phyloP scores from a whole-genome alignment of 2,329 filamentous ascomycete species.

The Stemphylium lycopersici region DNA sequence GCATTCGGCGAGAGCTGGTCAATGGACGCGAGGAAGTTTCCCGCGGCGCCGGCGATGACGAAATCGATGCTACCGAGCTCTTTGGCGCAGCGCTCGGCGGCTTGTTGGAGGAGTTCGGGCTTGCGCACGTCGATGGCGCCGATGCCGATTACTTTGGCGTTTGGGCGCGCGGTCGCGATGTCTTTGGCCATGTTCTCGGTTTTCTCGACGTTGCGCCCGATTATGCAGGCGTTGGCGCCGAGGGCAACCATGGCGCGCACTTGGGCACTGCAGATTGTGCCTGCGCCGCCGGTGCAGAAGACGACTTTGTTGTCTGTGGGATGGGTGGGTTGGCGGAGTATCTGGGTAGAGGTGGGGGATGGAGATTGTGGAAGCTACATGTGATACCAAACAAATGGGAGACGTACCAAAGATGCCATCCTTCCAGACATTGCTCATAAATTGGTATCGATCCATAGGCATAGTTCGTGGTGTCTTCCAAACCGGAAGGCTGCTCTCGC shows the following conservation, averaged over 20 bases:
- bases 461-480: slow-evolving; percentile 54
- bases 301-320: slow-evolving; percentile 80
- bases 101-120: slow-evolving; percentile 69
- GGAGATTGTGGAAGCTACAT: neutral
- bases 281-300: slow-evolving; percentile 94
- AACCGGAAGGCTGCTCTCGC: slow-evolving; percentile 15
- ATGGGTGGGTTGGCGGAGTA: slow-evolving; percentile 2
- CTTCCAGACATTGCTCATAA: slow-evolving; percentile 82
- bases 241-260: slow-evolving; percentile 89
- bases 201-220: slow-evolving; percentile 88
- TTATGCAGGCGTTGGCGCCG: slow-evolving; percentile 91
- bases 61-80: slow-evolving; percentile 91
- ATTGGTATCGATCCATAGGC: slow-evolving; percentile 73
- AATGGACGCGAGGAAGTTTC: slow-evolving; percentile 91
- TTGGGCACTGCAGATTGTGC: slow-evolving; percentile 92
- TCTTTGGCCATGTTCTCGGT: slow-evolving; percentile 81
- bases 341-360: neutral
- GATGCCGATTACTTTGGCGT: slow-evolving; percentile 85
- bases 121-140: slow-evolving; percentile 73
- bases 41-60: slow-evolving; percentile 92
- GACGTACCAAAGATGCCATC: slow-evolving; percentile 81
- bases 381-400: too few species aligned
- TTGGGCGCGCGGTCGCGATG: slow-evolving; percentile 77
- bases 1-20: slow-evolving; percentile 82
- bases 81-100: slow-evolving; percentile 77